These are phyloP conservation scores for Kwoniella newhampshirensis DNA, from an alignment of 768 basidiomycete genomes.

Conservation along the genomic window DNA sequence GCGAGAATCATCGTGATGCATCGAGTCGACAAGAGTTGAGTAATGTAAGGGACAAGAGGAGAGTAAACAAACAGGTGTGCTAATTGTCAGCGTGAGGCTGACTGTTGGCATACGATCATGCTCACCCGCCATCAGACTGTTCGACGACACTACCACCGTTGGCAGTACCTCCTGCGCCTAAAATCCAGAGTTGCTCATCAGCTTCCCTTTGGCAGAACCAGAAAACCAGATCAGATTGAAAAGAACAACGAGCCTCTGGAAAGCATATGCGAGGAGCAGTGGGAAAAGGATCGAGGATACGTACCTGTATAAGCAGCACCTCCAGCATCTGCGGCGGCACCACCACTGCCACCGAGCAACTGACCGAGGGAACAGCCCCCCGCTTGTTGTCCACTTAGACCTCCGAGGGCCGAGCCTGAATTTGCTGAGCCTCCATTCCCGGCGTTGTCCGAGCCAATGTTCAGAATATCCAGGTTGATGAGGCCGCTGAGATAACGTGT, in stretches of 20 bases:
- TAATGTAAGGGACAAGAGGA: too few species aligned
- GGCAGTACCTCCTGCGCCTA: conserved; percentile 37
- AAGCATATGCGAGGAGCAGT: too few species aligned
- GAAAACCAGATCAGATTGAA: too few species aligned
- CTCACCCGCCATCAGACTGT: conserved; percentile 26
- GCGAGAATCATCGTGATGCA: background rate
- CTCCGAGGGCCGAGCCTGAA: conserved; percentile 39
- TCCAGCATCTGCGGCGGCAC: conserved; percentile 26
- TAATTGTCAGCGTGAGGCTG: too few species aligned
- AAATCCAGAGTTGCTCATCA: background rate
- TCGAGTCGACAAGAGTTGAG: background rate
- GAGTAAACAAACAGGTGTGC: too few species aligned
- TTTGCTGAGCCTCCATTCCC: conserved; percentile 39
- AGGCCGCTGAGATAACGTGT: conserved; percentile 23
- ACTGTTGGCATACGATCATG: background rate
- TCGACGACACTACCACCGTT: conserved; percentile 29
- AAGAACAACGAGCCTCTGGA: too few species aligned
- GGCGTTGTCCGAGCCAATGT: conserved; percentile 41
- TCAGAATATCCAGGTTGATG: conserved; percentile 40
- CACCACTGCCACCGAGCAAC: conserved; percentile 20
- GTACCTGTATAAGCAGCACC: conserved; percentile 22
- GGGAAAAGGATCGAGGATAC: too few species aligned
- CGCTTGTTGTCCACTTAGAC: conserved; percentile 1
- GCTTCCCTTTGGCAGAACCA: background rate
- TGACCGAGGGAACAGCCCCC: conserved; percentile 10